phyloP scores from a whole-genome alignment of 345 rosid genomes.

The Anacardium occidentale region DNA sequence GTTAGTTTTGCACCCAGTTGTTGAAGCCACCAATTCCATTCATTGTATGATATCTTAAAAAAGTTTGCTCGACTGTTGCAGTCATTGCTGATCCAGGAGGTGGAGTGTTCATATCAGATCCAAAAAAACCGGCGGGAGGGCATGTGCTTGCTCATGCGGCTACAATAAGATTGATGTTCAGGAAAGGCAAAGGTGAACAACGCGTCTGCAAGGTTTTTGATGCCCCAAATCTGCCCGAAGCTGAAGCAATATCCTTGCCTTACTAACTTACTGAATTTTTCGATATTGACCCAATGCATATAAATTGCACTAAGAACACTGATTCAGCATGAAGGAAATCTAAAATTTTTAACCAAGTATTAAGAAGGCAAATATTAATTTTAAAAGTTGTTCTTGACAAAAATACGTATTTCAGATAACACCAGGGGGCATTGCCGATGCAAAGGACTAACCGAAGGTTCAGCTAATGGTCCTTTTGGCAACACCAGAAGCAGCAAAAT shows the following conservation, averaged over 20 bases:
- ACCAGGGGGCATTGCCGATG: conserved; percentile 82
- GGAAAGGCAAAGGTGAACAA: conserved; percentile 90
- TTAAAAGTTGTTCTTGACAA: conserved; percentile 46
- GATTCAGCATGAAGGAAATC: neutral
- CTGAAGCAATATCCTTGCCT: conserved; percentile 93
- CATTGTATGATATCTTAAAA: too few relatives aligned
- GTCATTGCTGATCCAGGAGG: conserved; percentile 86
- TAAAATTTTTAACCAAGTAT: neutral
- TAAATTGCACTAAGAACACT: too few relatives aligned
- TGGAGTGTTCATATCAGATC: conserved; percentile 86
- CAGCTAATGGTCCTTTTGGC: neutral
- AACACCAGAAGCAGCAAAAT: neutral
- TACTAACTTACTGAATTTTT: neutral
- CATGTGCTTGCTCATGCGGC: conserved; percentile 42
- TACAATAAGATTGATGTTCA: conserved; percentile 78
- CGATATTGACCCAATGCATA: neutral
- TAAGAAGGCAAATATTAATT: neutral
- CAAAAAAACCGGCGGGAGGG: conserved; percentile 83
- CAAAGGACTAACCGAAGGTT: conserved; percentile 56
- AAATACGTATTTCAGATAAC: conserved; percentile 72
- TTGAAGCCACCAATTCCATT: neutral
- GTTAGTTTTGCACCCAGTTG: neutral
- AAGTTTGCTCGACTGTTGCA: conserved; percentile 25
- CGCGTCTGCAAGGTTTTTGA: conserved; percentile 60
- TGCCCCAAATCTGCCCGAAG: conserved; percentile 87